A percentile compares a stretch with the other conserved stretches of the same genome.
Conservation (phyloP, 2,329 filamentous ascomycete species). For the Alternaria viburni region DNA sequence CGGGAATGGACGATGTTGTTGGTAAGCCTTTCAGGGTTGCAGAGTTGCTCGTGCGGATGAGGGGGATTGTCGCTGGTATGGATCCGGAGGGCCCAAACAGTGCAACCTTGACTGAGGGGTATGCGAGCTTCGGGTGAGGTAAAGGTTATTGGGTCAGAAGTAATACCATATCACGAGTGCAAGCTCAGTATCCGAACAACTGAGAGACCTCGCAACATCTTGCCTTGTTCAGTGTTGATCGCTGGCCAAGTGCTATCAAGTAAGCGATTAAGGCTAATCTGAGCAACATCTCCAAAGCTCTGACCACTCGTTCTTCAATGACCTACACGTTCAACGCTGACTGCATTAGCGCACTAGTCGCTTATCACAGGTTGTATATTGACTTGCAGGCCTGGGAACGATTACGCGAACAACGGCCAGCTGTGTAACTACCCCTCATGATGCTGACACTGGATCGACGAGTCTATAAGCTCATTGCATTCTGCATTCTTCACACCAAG, state of each 20-base stretch:
- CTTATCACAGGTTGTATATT: not conserved
- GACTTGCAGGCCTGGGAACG: not conserved
- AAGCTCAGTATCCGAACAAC: not conserved
- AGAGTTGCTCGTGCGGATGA: conserved; percentile 34
- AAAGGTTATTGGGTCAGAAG: not conserved
- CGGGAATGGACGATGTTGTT: conserved; percentile 63
- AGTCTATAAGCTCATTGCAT: not conserved
- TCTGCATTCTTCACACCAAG: not conserved
- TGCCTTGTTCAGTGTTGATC: not conserved
- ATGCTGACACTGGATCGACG: not conserved
- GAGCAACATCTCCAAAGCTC: not conserved
- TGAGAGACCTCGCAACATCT: not conserved
- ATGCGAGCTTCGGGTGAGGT: not conserved
- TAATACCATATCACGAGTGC: not conserved
- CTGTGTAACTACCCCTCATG: not conserved
- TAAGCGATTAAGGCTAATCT: not conserved
- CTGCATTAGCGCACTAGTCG: not conserved
- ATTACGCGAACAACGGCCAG: not conserved
- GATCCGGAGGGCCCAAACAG: not conserved
- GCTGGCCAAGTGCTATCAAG: not conserved
- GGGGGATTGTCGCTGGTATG: conserved; percentile 12
- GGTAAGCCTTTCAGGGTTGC: conserved; percentile 71
- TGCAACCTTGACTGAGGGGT: not conserved
- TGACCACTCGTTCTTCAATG: not conserved
- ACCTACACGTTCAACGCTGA: not conserved